Evolutionary conservation across 768 basidiomycete species (phyloP).

Genomic region (Lentinula aciculospora): DNA sequence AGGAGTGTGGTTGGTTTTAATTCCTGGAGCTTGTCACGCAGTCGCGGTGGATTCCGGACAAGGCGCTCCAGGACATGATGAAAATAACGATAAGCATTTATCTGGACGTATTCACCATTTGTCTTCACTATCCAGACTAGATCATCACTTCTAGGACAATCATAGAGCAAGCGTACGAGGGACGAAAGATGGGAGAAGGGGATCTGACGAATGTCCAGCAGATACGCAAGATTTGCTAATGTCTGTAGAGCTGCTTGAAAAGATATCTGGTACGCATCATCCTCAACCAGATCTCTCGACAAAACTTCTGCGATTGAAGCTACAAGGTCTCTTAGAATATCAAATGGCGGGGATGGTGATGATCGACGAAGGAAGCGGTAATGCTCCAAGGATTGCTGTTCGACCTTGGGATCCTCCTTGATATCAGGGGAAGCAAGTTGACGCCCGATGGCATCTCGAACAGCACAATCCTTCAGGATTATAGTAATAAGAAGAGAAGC

Average conservation of each 20-base stretch:
- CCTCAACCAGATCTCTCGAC: slow-evolving; percentile 14
- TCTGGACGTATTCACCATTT: slow-evolving; percentile 17
- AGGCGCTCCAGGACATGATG: slow-evolving; percentile 41
- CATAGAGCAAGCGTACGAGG: slow-evolving; percentile 42
- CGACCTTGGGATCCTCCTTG: neutral
- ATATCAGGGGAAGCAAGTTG: slow-evolving; percentile 12
- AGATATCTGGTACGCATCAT: slow-evolving; percentile 14
- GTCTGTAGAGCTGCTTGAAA: slow-evolving; percentile 46
- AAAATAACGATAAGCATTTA: slow-evolving; percentile 42
- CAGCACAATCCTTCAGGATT: slow-evolving; percentile 42
- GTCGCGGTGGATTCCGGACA: slow-evolving; percentile 20
- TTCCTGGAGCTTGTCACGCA: slow-evolving; percentile 12
- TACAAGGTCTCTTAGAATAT: slow-evolving; percentile 21
- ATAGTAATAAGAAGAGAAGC: slow-evolving; percentile 44
- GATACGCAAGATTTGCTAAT: slow-evolving; percentile 49
- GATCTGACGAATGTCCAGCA: slow-evolving; percentile 45
- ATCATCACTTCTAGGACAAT: slow-evolving; percentile 33
- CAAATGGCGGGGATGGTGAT: slow-evolving; percentile 11
- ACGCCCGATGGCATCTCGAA: slow-evolving; percentile 19
- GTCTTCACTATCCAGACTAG: slow-evolving; percentile 31
- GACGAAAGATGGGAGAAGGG: slow-evolving; percentile 37
- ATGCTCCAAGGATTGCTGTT: neutral
- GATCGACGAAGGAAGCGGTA: neutral
- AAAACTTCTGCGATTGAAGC: slow-evolving; percentile 28
- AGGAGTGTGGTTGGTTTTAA: neutral